Evolutionary conservation across 345 rosid genomes (phyloP), one percentile per base, ranked within the genome.

Genomic region (Lepidium sativum): DNA sequence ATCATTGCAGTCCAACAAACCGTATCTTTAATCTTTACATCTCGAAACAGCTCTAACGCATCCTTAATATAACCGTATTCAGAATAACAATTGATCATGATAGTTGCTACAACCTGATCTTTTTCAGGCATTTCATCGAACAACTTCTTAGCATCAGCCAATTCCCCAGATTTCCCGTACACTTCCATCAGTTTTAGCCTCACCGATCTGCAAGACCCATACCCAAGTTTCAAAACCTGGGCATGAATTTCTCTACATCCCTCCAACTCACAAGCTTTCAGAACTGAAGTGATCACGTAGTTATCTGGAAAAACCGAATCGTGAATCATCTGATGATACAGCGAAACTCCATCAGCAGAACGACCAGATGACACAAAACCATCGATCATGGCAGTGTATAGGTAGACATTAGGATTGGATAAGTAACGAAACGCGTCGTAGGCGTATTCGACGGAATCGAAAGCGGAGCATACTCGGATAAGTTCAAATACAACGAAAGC

Each of bases 1-100:
- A 85, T 85, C 88, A 85, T 79, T 4, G 84, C 84, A 2, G 88
- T 87, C 91, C 91, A 85, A 65, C 86, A 80, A 49, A 84, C 82
- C 0, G 83, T 80, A 69, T 86, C 94, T 73, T 80, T 82, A 15
- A 21, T 17, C 70, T 69, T 16, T 12, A 82, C 79, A 74, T 55
- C 59, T 67, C 35, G 48, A 37, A 86, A 86, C 14, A 77, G 25
- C 37, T 33, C 68, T 57, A 55, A 17, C 0, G 87, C 89, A 48
- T 82, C 78, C 14, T 58, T 70, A 17, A 86, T 60, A 60, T 37
- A 53, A 17, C 81, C 84, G 61, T 65, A 75, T 11, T 82, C 83
- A 43, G 76, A 60, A 60, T 64, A 84, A 55, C 69, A 78, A 41
- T 66, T 72, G 11, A 83, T 78, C 81, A 83, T 39, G 13, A 80